These are phyloP conservation scores for Colletotrichum tofieldiae DNA, from an alignment of 2,329 filamentous ascomycete genomes.

Conservation along the genomic window DNA sequence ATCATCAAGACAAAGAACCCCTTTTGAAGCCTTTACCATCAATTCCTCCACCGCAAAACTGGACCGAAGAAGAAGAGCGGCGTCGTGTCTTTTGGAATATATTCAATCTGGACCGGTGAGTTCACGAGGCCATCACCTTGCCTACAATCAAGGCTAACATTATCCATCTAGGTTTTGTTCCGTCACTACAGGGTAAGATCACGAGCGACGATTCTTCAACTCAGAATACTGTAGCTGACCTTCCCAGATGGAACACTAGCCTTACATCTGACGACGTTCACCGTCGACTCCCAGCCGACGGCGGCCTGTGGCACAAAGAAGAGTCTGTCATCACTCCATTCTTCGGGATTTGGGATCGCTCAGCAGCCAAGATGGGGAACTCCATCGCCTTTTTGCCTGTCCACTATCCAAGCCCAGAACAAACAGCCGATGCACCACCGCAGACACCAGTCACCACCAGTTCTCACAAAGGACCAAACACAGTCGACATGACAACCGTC, in stretches of 20 bases:
- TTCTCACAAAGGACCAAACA: conserved; percentile 28
- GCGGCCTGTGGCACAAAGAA: conserved; percentile 58
- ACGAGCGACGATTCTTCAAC: rapidly evolving
- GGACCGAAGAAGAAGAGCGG: conserved; percentile 53
- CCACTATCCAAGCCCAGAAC: conserved; percentile 49
- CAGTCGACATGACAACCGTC: conserved; percentile 54
- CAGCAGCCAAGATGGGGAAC: conserved; percentile 56
- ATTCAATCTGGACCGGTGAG: conserved; percentile 52
- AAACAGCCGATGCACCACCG: conserved; percentile 38
- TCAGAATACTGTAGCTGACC: background rate
- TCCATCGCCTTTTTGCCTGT: conserved; percentile 56
- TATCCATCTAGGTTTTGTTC: conserved; percentile 45
- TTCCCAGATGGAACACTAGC: conserved; percentile 52
- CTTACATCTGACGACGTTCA: conserved; percentile 52
- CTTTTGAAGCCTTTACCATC: conserved; percentile 48
- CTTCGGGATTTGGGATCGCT: conserved; percentile 62
- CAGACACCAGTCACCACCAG: conserved; percentile 20
- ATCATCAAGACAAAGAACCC: conserved; percentile 39
- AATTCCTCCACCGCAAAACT: conserved; percentile 49
- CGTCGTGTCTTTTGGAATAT: conserved; percentile 54
- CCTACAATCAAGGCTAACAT: rapidly evolving
- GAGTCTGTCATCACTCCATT: conserved; percentile 58
- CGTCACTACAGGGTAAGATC: conserved; percentile 45
- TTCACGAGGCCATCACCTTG: background rate
- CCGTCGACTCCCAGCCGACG: conserved; percentile 54